These are phyloP conservation scores for Penicillium sp. DNA, from an alignment of 2,329 filamentous ascomycete species.

Conservation along the genomic window DNA sequence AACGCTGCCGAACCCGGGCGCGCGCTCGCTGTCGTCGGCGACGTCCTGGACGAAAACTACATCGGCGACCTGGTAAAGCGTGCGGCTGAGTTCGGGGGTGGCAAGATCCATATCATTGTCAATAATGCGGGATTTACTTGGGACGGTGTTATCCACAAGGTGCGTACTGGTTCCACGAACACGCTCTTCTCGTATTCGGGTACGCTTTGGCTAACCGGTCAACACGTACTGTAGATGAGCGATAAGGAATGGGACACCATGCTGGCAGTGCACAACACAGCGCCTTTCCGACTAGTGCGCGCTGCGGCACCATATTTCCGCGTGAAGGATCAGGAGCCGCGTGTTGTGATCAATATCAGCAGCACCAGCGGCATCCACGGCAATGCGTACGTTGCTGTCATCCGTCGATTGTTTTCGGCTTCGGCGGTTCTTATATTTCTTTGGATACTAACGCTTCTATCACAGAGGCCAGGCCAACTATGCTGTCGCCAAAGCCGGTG, in stretches of 20 bases:
- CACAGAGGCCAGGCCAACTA: constrained; percentile 78
- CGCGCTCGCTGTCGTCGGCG: constrained; percentile 71
- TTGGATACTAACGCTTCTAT: constrained; percentile 1
- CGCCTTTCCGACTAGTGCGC: constrained; percentile 78
- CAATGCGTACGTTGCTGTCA: constrained; percentile 57
- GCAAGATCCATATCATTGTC: constrained; percentile 87
- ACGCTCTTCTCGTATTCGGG: not conserved
- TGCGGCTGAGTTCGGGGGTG: constrained; percentile 74
- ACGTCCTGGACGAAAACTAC: constrained; percentile 70
- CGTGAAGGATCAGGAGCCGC: constrained; percentile 74
- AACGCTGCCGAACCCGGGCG: constrained; percentile 60
- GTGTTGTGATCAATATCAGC: constrained; percentile 79
- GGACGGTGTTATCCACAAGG: constrained; percentile 88
- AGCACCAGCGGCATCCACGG: constrained; percentile 79
- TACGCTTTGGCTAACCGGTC: no score
- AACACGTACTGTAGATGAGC: constrained; percentile 56
- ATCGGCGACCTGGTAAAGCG: constrained; percentile 68
- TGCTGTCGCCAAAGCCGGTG: constrained; percentile 76
- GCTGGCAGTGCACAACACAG: constrained; percentile 75
- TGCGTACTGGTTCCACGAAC: constrained; percentile 22
- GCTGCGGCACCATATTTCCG: constrained; percentile 83
- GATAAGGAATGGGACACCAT: constrained; percentile 93
- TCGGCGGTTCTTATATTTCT: constrained; percentile 3
- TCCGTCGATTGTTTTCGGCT: not conserved
- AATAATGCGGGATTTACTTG: constrained; percentile 93